Evolutionary conservation across 2,329 filamentous ascomycete species (phyloP), one percentile per base, ranked within the genome.

Genomic region (Zymoseptoria brevis): DNA sequence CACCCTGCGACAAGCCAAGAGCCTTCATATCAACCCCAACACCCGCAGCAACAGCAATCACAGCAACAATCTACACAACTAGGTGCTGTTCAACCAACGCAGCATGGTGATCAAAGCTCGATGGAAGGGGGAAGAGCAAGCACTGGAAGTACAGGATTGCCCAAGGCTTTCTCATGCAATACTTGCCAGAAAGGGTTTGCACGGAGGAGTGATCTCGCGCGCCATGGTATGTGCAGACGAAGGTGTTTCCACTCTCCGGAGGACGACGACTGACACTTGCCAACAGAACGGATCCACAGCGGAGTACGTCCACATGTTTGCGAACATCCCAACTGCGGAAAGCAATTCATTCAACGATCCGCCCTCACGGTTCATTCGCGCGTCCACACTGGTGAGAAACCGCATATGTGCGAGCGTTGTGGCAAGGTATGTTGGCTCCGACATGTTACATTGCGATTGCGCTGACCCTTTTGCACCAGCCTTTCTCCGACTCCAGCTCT

Each of bases 351-450:
- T 67, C 94, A 99, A 75, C 84, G 94, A 58, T 96, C 92, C 26
- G 94, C 94, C 21, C 78, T 99, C 73, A 99, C 94, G 0, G 94
- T 99, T 7, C 94, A 97, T 75, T 87, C 89, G 71, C 88, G 94
- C 67, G 92, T 96, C 19, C 94, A 99, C 75, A 97, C 94, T 1
- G 94, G 94, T 65, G 94, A 97, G 78, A 99, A 99, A 77, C 94
- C 94, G 55, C 94, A 99, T 70, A 93, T 94, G 85, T 99, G 94
- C 73, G 94, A 96, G 76, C 86, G 89, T 63, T 97, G 94, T 74
- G 90, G 90, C 74, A 97, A 97, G 87, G 92, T 96, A 80, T 69
- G 82, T 57, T 50, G n/a, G 11, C n/a, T 29, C 26, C 30, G 48
- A 16, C 13, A 29, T n/a, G 8, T 21, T 24, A 41, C 21, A 22